Percentiles rank a stretch among this genome's conserved stretches.
Conservation (phyloP, 1,284 basidiomycete genomes). For the Coniophora puteana region DNA sequence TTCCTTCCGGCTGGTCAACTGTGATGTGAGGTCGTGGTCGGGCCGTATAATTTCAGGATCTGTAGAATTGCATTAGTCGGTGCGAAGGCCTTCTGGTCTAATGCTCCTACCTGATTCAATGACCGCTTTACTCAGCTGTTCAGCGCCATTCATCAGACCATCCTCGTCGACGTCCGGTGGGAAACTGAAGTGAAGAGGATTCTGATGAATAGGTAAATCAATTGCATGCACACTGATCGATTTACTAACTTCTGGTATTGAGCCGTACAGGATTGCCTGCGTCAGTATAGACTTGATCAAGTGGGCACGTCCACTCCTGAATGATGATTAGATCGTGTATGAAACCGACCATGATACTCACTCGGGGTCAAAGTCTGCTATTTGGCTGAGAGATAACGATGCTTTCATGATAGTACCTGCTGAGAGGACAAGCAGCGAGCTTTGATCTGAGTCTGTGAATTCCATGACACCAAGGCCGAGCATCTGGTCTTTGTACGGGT, state of each 20-base stretch:
- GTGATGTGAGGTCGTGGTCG: conserved; percentile 79
- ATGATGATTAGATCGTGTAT: conserved; percentile 13
- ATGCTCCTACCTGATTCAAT: conserved; percentile 54
- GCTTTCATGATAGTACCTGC: conserved; percentile 67
- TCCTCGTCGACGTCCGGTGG: conserved; percentile 77
- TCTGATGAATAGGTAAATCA: conserved; percentile 38
- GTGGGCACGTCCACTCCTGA: conserved; percentile 55
- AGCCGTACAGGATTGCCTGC: conserved; percentile 83
- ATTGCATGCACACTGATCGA: neutral
- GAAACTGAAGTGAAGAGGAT: conserved; percentile 83
- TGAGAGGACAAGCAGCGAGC: conserved; percentile 58
- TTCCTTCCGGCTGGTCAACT: conserved; percentile 74
- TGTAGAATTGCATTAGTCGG: conserved; percentile 29
- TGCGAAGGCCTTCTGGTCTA: no score
- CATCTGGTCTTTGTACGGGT: conserved; percentile 54
- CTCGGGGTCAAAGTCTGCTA: conserved; percentile 56
- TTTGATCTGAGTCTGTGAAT: no score
- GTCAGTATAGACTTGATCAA: conserved; percentile 83
- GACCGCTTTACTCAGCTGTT: conserved; percentile 74
- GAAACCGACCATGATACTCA: conserved; percentile 32
- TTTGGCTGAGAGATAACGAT: conserved; percentile 55
- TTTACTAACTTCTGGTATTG: conserved; percentile 51
- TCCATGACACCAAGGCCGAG: conserved; percentile 60
- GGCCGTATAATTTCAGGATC: conserved; percentile 71
- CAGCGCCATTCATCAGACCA: conserved; percentile 76